phyloP scores from a whole-genome alignment of 306 rosid genomes.

The Vachellia pachyceras region DNA sequence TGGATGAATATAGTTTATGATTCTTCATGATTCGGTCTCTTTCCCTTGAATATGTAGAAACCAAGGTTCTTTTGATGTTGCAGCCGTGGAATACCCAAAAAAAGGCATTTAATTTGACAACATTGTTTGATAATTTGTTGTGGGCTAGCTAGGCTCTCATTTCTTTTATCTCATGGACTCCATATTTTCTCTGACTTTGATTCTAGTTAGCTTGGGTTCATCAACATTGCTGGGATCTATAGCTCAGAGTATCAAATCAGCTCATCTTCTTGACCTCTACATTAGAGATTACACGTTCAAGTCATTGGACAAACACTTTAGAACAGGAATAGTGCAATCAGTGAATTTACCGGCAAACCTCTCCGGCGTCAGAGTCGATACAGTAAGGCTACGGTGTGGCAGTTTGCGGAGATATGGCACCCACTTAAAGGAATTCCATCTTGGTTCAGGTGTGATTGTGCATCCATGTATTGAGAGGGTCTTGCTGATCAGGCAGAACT shows the following conservation, averaged over 20 bases:
- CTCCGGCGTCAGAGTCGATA: constrained; percentile 69
- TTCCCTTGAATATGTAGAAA: constrained; percentile 7
- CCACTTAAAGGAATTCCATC: constrained; percentile 69
- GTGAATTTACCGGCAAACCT: constrained; percentile 75
- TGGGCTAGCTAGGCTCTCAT: constrained; percentile 10
- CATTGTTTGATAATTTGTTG: neutral
- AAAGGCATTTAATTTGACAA: constrained; percentile 2
- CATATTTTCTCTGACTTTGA: constrained; percentile 47
- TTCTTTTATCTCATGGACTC: constrained; percentile 64
- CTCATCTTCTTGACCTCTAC: constrained; percentile 84
- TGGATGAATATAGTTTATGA: constrained; percentile 21
- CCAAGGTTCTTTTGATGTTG: constrained; percentile 38
- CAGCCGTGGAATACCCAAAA: constrained; percentile 27
- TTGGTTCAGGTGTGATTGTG: constrained; percentile 64
- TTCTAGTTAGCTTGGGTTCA: constrained; percentile 46
- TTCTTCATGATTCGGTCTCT: constrained; percentile 21
- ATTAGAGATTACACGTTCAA: constrained; percentile 82
- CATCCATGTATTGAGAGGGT: constrained; percentile 91
- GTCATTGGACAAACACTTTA: constrained; percentile 49
- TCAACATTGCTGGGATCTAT: constrained; percentile 43
- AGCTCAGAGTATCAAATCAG: constrained; percentile 60
- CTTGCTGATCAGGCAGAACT: constrained; percentile 69
- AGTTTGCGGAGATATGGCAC: constrained; percentile 90
- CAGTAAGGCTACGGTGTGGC: constrained; percentile 79
- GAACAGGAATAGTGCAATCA: constrained; percentile 63